These are phyloP conservation scores for Neopestalotiopsis sp. DNA, from an alignment of 2,329 filamentous ascomycete genomes.

Conservation along the genomic window DNA sequence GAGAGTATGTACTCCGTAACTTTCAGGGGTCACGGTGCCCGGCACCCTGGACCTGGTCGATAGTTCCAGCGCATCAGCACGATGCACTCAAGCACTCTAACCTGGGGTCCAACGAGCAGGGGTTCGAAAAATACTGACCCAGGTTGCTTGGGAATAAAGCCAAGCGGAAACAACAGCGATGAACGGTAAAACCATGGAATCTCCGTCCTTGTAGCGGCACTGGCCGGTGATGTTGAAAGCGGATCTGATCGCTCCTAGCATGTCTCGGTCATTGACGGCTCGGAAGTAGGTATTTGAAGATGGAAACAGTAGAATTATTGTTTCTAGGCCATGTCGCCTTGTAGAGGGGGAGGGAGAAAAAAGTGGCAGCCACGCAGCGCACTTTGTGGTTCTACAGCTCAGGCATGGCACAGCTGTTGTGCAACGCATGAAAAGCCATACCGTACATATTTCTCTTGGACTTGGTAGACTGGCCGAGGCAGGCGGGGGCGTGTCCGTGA, in stretches of 20 bases:
- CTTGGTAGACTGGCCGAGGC: neutral
- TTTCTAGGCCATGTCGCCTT: neutral
- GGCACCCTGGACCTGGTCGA: conserved; percentile 6
- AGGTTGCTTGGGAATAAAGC: neutral
- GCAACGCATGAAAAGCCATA: conserved; percentile 2
- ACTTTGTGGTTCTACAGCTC: neutral
- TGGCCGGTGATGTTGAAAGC: neutral
- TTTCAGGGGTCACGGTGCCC: conserved; percentile 1
- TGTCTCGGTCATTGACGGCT: too few species aligned
- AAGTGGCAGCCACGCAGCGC: neutral
- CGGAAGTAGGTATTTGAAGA: too few species aligned
- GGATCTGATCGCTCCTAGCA: neutral
- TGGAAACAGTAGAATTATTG: neutral
- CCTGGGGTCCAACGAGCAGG: neutral
- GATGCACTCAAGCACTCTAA: neutral
- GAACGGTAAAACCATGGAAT: neutral
- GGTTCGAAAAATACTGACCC: neutral
- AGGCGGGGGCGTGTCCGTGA: neutral
- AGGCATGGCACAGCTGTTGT: neutral
- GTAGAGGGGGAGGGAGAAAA: neutral
- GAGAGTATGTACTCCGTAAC: neutral
- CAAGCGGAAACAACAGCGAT: neutral
- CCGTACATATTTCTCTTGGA: neutral
- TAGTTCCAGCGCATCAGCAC: conserved; percentile 6
- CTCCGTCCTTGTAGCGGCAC: neutral